phyloP scores from a whole-genome alignment of 176 grass and related monocot genomes.

The Paspalum vaginatum region DNA sequence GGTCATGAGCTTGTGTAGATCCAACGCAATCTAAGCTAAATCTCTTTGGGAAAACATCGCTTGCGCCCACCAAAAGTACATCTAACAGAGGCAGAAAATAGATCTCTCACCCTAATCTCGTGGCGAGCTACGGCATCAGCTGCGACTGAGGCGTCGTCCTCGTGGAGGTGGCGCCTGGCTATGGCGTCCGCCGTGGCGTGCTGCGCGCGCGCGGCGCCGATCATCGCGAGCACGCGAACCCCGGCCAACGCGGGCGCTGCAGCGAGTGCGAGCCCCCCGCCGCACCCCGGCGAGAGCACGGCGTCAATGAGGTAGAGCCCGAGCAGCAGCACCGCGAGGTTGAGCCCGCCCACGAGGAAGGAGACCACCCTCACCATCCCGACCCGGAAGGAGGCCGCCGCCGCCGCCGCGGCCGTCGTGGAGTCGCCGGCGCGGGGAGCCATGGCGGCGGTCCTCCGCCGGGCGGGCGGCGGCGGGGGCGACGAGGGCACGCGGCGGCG shows the following conservation, averaged over 20 bases:
- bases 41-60: background rate
- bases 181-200: conserved; percentile 88
- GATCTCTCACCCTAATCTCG: conserved; percentile 75
- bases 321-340: conserved; percentile 66
- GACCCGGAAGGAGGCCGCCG: conserved; percentile 53
- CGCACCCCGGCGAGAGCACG: conserved; percentile 53
- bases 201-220: conserved; percentile 76
- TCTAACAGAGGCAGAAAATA: conserved; percentile 9
- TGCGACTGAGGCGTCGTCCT: conserved; percentile 56
- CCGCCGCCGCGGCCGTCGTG: conserved; percentile 20
- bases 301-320: conserved; percentile 59
- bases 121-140: conserved; percentile 76
- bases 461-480: conserved; percentile 39
- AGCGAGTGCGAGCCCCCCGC: conserved; percentile 50
- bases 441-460: conserved; percentile 38
- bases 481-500: conserved; percentile 46
- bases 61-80: conserved; percentile 1
- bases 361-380: conserved; percentile 78
- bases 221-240: conserved; percentile 79
- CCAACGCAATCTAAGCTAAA: conserved; percentile 25
- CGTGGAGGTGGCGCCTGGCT: conserved; percentile 52
- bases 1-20: background rate
- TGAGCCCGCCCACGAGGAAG: conserved; percentile 68
- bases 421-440: conserved; percentile 43
- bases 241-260: conserved; percentile 50